Base-by-base conservation (phyloP, 2,329 filamentous ascomycete genomes). In the Cladobotryum mycophilum region DNA sequence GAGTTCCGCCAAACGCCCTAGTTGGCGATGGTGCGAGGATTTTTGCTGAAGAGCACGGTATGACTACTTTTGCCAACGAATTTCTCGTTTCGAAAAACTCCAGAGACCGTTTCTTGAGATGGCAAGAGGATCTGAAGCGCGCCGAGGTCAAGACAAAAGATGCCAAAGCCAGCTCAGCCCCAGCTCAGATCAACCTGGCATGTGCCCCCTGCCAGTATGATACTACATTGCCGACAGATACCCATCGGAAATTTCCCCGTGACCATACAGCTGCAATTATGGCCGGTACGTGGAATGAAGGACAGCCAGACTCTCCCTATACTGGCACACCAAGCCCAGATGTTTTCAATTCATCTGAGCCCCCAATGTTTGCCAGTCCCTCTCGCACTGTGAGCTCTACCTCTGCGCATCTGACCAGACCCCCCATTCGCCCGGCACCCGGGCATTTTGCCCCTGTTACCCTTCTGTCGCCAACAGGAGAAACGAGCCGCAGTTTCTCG, bases 1-100 rank as follows among this genome's bases (percentile, higher is more conserved):
- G 93, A 50, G 90, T 99, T 4, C 91, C 95, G 8, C 93, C 93
- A 9, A 97, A 96, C 61, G 81, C 96, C 20, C 79, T 99, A 2
- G 88, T 95, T 11, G 89, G 89, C 34, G 77, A 88, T 58, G 93
- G 93, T 11, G 93, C 93, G 14, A 85, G 81, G 41, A 80, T 86
- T n/a, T 99, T 95, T 68, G 93, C 92, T 1, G 80, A 81, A 54
- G 84, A 92, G 53, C 80, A 90, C 58, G 85, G 88, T 8, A 81
- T 97, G 64, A 72, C 79, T 0, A 74, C 89, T 11, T 76, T 90
- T n/a, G 78, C 83, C 5, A 84, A 89, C 60, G 86, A 93, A 41
- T 77, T 76, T 41, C 75, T 99, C 15, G 77, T 96, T n/a, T 95
- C 92, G 3, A 83, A 79, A 48, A 86, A 83, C 56, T 87, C 93